phyloP scores from a whole-genome alignment of 2,329 filamentous ascomycete species.

The Aspergillus sp. region DNA sequence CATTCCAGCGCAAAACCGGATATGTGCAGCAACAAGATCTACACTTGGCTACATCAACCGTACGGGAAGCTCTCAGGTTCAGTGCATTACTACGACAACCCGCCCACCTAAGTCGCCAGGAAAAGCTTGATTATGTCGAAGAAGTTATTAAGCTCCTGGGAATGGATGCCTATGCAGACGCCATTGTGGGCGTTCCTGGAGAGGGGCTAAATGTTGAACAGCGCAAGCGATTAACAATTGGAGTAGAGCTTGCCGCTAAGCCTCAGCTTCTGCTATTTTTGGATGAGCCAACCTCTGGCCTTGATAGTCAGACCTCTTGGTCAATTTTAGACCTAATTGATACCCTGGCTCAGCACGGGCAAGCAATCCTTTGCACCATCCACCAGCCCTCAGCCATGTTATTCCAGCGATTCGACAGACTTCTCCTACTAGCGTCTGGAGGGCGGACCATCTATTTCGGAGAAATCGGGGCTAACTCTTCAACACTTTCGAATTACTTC shows the following conservation, averaged over 20 bases:
- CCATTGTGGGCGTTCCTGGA: slow-evolving; percentile 84
- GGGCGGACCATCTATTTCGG: slow-evolving; percentile 16
- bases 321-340: slow-evolving; percentile 84
- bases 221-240: slow-evolving; percentile 82
- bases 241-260: slow-evolving; percentile 90
- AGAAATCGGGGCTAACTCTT: slow-evolving; percentile 12
- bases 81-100: slow-evolving; percentile 84
- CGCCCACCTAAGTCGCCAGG: slow-evolving; percentile 64
- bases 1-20: slow-evolving; percentile 88
- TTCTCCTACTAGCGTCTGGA: slow-evolving; percentile 58
- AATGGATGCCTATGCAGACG: slow-evolving; percentile 87
- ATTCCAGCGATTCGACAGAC: slow-evolving; percentile 77
- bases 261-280: slow-evolving; percentile 86
- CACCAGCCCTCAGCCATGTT: slow-evolving; percentile 96
- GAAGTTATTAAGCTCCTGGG: slow-evolving; percentile 88
- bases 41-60: slow-evolving; percentile 79
- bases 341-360: slow-evolving; percentile 83
- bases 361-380: slow-evolving; percentile 94
- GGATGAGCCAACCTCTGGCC: slow-evolving; percentile 90
- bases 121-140: slow-evolving; percentile 85
- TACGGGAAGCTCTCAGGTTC: slow-evolving; percentile 84
- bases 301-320: slow-evolving; percentile 92
- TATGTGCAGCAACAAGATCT: slow-evolving; percentile 94
- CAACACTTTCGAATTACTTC: slow-evolving; percentile 11
- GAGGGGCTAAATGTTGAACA: slow-evolving; percentile 69